phyloP scores from a whole-genome alignment of 2,329 filamentous ascomycete species.

The Endothia cerciana region DNA sequence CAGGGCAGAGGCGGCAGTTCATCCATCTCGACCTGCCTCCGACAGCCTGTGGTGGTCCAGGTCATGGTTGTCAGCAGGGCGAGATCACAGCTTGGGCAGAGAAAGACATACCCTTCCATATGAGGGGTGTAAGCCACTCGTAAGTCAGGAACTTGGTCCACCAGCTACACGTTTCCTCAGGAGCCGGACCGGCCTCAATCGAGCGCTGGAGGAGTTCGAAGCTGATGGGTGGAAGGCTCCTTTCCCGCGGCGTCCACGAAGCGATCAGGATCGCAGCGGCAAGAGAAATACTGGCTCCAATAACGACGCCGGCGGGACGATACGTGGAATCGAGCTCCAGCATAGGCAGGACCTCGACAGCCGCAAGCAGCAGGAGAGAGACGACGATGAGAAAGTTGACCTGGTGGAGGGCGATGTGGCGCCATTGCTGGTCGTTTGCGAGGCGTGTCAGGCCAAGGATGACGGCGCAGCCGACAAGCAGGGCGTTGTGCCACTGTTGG shows the following conservation, averaged over 20 bases:
- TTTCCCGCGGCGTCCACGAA: conserved; percentile 52
- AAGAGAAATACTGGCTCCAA: conserved; percentile 42
- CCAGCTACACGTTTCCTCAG: conserved; percentile 59
- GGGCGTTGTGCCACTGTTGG: conserved; percentile 21
- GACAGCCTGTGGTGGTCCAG: conserved; percentile 33
- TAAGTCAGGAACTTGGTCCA: conserved; percentile 56
- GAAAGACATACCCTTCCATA: conserved; percentile 46
- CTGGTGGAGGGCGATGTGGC: conserved; percentile 28
- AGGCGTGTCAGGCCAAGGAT: conserved; percentile 25
- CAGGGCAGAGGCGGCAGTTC: conserved; percentile 55
- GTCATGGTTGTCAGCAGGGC: neutral
- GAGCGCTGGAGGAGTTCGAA: conserved; percentile 44
- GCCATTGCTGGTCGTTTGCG: conserved; percentile 22
- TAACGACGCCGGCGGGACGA: conserved; percentile 37
- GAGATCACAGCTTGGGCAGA: no score
- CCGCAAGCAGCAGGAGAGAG: conserved; percentile 22
- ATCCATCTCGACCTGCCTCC: conserved; percentile 49
- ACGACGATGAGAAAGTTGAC: conserved; percentile 24
- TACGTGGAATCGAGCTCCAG: conserved; percentile 29
- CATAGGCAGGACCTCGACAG: conserved; percentile 31
- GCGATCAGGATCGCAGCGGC: conserved; percentile 45
- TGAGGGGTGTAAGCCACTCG: conserved; percentile 53
- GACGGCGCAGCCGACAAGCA: conserved; percentile 22
- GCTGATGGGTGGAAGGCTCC: conserved; percentile 49
- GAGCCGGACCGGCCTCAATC: conserved; percentile 45